A percentile compares a stretch with the other conserved stretches of the same genome.
Conservation (phyloP, 352 stramenopile species). For the Phytophthora cactorum region DNA sequence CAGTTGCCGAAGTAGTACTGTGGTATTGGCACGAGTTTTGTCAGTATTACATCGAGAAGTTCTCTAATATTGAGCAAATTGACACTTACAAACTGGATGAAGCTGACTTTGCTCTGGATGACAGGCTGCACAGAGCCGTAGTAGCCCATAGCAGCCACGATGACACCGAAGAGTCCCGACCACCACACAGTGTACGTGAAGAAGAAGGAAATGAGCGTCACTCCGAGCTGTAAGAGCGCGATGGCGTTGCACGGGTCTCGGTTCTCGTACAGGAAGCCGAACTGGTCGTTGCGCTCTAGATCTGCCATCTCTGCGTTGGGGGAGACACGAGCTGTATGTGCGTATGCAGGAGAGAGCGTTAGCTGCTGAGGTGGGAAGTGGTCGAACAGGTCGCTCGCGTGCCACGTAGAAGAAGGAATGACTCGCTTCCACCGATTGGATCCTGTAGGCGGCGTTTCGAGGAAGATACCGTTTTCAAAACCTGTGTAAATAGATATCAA, state of each 20-base stretch:
- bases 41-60: background rate
- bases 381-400: background rate
- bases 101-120: slow-evolving; percentile 90
- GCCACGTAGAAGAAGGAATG: slow-evolving; percentile 21
- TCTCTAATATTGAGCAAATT: background rate
- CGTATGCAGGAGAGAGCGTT: background rate
- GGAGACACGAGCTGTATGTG: background rate
- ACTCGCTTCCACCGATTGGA: slow-evolving; percentile 22
- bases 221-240: slow-evolving; percentile 72
- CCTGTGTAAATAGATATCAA: background rate
- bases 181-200: slow-evolving; percentile 89
- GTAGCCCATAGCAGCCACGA: slow-evolving; percentile 83
- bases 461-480: slow-evolving; percentile 23
- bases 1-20: slow-evolving; percentile 91
- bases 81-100: slow-evolving; percentile 80
- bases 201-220: slow-evolving; percentile 74
- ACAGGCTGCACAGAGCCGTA: slow-evolving; percentile 83
- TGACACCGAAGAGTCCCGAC: slow-evolving; percentile 75
- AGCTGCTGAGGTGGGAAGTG: background rate
- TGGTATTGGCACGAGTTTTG: background rate
- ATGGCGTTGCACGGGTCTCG: slow-evolving; percentile 86
- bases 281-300: slow-evolving; percentile 72
- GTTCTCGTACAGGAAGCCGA: slow-evolving; percentile 86
- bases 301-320: slow-evolving; percentile 55
- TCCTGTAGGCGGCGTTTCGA: slow-evolving; percentile 24